Evolutionary conservation across 2,329 filamentous ascomycete genomes (phyloP).

Genomic region (Myriosclerotinia curreyana): DNA sequence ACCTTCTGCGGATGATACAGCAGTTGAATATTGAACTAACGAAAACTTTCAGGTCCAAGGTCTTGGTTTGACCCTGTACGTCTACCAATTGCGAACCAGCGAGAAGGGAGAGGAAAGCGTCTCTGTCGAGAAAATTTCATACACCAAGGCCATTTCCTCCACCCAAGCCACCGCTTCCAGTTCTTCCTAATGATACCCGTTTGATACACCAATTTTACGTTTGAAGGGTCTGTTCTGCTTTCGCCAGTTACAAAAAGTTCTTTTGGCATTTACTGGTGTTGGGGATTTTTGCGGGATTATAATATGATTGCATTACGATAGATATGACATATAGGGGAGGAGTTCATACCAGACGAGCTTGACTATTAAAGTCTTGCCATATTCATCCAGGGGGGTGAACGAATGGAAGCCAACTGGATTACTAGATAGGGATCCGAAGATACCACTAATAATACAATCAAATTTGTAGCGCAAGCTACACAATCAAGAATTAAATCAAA

Average conservation of each 20-base stretch:
- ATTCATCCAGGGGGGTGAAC: constrained; percentile 7
- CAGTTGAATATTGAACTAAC: neutral
- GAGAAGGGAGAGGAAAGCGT: constrained; percentile 75
- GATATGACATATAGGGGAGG: neutral
- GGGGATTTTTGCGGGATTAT: neutral
- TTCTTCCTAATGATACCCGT: constrained; percentile 30
- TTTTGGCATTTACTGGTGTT: constrained; percentile 11
- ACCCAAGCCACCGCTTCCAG: constrained; percentile 6
- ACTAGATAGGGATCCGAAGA: constrained; percentile 5
- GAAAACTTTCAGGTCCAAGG: constrained; percentile 72
- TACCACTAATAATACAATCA: constrained; percentile 8
- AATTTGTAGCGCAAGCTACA: constrained; percentile 13
- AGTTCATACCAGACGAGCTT: constrained; percentile 3
- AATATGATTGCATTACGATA: constrained; percentile 12
- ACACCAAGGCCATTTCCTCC: constrained; percentile 63
- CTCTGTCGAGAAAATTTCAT: constrained; percentile 82
- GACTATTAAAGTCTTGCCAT: constrained; percentile 5
- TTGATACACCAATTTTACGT: constrained; percentile 2
- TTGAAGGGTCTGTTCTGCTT: neutral
- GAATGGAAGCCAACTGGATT: constrained; percentile 18
- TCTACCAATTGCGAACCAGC: constrained; percentile 81
- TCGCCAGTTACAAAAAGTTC: constrained; percentile 7
- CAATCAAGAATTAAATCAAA: neutral
- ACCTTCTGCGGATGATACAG: too few species aligned
- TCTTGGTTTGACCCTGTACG: constrained; percentile 91